Percentiles rank a stretch among this genome's conserved stretches.
Evolutionary conservation across 2,329 filamentous ascomycete genomes (phyloP).

Genomic region (Fusarium humuli): DNA sequence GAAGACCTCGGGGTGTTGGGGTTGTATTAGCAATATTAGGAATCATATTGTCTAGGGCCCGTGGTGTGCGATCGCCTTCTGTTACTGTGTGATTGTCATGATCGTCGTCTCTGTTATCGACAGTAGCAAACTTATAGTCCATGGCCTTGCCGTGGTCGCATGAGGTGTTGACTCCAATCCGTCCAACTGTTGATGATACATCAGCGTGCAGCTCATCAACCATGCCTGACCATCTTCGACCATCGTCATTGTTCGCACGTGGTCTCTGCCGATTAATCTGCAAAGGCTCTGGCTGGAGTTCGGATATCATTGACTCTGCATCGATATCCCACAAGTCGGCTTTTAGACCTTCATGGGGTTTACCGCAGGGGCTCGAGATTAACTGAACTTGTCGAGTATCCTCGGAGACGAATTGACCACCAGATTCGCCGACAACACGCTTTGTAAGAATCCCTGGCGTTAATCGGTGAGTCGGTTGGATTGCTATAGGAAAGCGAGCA

Average conservation of each 20-base stretch:
- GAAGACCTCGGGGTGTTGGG: conserved; percentile 17
- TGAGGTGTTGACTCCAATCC: conserved; percentile 4
- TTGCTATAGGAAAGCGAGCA: conserved; percentile 47
- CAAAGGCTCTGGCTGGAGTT: conserved; percentile 45
- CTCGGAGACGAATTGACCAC: conserved; percentile 38
- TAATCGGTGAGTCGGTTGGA: conserved; percentile 38
- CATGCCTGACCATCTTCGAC: conserved; percentile 29
- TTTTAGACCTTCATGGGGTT: conserved; percentile 30
- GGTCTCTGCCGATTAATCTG: conserved; percentile 31
- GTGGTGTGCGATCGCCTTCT: conserved; percentile 10
- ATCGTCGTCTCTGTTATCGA: not conserved
- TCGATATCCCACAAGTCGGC: conserved; percentile 42
- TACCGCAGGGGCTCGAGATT: conserved; percentile 30
- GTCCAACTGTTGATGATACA: conserved; percentile 7
- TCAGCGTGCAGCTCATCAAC: conserved; percentile 18
- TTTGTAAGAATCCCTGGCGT: conserved; percentile 42
- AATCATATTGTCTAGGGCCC: conserved; percentile 7
- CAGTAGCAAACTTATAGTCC: not conserved
- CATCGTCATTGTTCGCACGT: conserved; percentile 7
- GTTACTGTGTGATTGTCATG: not conserved
- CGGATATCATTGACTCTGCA: conserved; percentile 29
- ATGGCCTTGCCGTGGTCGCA: not conserved
- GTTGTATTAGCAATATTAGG: not conserved
- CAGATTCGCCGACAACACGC: conserved; percentile 43
- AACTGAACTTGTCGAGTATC: conserved; percentile 32